Conservation (phyloP, 2,329 filamentous ascomycete genomes). For the Phaeosphaeriaceae sp. region DNA sequence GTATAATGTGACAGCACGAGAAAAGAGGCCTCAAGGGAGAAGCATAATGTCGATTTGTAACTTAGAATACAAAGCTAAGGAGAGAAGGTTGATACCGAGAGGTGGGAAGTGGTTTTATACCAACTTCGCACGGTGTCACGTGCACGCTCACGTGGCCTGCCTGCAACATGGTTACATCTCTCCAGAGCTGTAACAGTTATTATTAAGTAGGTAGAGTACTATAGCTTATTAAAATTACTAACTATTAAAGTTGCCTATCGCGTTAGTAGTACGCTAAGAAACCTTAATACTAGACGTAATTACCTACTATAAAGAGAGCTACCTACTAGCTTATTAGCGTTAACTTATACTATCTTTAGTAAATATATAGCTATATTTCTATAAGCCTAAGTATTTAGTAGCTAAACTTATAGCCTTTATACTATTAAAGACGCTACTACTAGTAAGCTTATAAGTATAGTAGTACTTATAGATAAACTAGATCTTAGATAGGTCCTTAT, state of each 20-base stretch:
- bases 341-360: background rate
- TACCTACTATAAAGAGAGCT: too few species aligned
- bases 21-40: too few species aligned
- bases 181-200: too few species aligned
- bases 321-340: background rate
- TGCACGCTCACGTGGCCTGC: too few species aligned
- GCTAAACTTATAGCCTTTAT: background rate
- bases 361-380: background rate
- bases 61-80: too few species aligned
- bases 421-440: background rate
- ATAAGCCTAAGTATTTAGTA: background rate
- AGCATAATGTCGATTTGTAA: too few species aligned
- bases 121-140: too few species aligned
- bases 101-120: too few species aligned
- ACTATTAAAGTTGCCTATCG: background rate
- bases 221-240: background rate
- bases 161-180: too few species aligned
- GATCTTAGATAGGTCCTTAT: background rate
- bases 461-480: conserved; percentile 4
- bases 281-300: background rate
- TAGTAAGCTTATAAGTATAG: background rate
- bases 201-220: background rate
- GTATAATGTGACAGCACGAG: too few species aligned
- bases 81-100: too few species aligned
- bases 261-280: background rate